phyloP scores from a whole-genome alignment of 2,329 filamentous ascomycete species.

The Zopfia rhizophila region DNA sequence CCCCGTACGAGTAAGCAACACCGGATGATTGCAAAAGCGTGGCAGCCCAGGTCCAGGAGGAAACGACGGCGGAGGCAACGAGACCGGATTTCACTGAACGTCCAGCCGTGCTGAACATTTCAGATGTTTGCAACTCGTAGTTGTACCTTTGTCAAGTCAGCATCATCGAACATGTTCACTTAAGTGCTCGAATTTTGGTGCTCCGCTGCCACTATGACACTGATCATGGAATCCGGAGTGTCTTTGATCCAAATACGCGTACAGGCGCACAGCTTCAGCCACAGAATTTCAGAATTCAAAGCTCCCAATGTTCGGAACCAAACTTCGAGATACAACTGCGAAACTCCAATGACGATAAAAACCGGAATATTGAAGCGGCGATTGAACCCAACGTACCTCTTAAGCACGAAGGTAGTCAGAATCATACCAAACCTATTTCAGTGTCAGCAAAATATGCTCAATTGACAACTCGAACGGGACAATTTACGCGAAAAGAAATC shows the following conservation, averaged over 20 bases:
- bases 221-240: too few species aligned
- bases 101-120: constrained; percentile 92
- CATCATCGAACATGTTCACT: constrained; percentile 1
- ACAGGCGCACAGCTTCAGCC: too few species aligned
- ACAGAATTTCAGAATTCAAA: too few species aligned
- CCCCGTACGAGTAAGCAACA: constrained; percentile 83
- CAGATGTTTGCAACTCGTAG: constrained; percentile 85
- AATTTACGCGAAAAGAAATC: constrained; percentile 73
- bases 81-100: constrained; percentile 89
- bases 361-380: too few species aligned
- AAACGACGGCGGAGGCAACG: constrained; percentile 89
- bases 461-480: not conserved
- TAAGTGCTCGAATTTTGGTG: not conserved
- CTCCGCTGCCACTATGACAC: too few species aligned
- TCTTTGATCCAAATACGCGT: too few species aligned
- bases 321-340: not conserved
- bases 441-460: constrained; percentile 20
- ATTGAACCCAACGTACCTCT: constrained; percentile 58
- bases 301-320: not conserved
- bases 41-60: constrained; percentile 92
- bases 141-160: constrained; percentile 62
- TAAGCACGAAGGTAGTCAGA: constrained; percentile 75
- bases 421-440: constrained; percentile 71
- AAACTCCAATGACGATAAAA: too few species aligned
- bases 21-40: constrained; percentile 81